Evolutionary conservation across 164 flowering plant species (phyloP).

Genomic region (Taxillus chinensis): DNA sequence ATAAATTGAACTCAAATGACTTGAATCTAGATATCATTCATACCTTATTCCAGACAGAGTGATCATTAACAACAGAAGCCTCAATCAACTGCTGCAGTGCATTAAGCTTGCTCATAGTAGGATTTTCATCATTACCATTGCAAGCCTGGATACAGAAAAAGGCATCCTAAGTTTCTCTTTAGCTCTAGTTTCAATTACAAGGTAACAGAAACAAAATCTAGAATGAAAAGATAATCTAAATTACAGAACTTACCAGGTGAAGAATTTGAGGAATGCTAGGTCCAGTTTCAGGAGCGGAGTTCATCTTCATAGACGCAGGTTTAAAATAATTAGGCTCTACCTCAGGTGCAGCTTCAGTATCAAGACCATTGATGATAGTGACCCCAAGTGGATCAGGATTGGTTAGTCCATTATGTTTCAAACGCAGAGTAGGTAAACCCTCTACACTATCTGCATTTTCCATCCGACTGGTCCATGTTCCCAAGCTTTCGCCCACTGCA

Average conservation of each 20-base stretch:
- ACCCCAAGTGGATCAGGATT: slow-evolving; percentile 24
- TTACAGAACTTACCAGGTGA: slow-evolving; percentile 47
- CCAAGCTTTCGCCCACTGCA: slow-evolving; percentile 24
- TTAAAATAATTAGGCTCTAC: slow-evolving; percentile 25
- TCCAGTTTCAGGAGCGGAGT: slow-evolving; percentile 40
- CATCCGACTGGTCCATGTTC: slow-evolving; percentile 21
- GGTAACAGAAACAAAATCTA: background rate
- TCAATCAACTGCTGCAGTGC: slow-evolving; percentile 85
- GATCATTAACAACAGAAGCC: slow-evolving; percentile 56
- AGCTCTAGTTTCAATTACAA: background rate
- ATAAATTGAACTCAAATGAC: too few relatives aligned
- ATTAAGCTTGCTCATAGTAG: slow-evolving; percentile 39
- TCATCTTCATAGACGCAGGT: slow-evolving; percentile 20
- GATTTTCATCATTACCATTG: slow-evolving; percentile 63
- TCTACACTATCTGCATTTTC: slow-evolving; percentile 40
- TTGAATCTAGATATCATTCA: background rate
- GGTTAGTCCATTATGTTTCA: slow-evolving; percentile 42
- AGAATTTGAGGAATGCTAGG: slow-evolving; percentile 94
- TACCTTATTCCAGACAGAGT: slow-evolving; percentile 84
- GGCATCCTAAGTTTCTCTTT: background rate
- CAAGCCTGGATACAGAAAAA: slow-evolving; percentile 37
- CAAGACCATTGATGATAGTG: slow-evolving; percentile 19
- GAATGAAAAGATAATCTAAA: background rate
- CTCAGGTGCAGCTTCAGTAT: slow-evolving; percentile 23
- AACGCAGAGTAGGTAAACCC: slow-evolving; percentile 33